phyloP scores from a whole-genome alignment of 192 early-diverging fungal species.

The Podila verticillata region DNA sequence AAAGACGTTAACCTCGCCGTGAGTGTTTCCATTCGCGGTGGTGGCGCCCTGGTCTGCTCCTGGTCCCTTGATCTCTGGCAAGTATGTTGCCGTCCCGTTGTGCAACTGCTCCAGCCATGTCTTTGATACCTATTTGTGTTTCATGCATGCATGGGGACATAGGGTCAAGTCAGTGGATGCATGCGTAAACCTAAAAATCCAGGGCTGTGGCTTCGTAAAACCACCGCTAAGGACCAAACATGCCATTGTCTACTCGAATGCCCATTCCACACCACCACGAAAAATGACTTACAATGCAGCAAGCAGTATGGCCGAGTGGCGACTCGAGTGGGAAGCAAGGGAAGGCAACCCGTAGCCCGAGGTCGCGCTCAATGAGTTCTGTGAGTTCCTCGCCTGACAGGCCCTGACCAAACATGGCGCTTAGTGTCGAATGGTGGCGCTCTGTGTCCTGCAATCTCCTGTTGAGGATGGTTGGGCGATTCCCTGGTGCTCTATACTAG shows the following conservation, averaged over 20 bases:
- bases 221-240: neutral
- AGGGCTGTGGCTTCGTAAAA: neutral
- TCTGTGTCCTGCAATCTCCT: neutral
- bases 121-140: conserved; percentile 25
- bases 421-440: too few species aligned
- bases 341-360: conserved; percentile 66
- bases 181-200: neutral
- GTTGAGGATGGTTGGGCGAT: neutral
- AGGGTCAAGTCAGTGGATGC: neutral
- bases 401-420: conserved; percentile 39
- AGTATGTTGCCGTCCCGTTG: conserved; percentile 22
- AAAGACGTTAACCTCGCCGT: conserved; percentile 41
- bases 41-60: neutral
- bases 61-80: conserved; percentile 6
- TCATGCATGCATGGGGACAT: neutral
- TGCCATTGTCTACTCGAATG: neutral
- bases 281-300: conserved; percentile 57
- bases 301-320: conserved; percentile 55
- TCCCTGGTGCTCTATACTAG: neutral
- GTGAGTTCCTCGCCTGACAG: conserved; percentile 38
- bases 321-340: conserved; percentile 62
- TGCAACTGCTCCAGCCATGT: conserved; percentile 45
- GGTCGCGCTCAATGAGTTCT: conserved; percentile 56
- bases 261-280: neutral
- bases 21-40: neutral